Evolutionary conservation across 176 grass and related monocot species (phyloP), one percentile per base, ranked within the genome.

Genomic region (Oryza rufipogon): DNA sequence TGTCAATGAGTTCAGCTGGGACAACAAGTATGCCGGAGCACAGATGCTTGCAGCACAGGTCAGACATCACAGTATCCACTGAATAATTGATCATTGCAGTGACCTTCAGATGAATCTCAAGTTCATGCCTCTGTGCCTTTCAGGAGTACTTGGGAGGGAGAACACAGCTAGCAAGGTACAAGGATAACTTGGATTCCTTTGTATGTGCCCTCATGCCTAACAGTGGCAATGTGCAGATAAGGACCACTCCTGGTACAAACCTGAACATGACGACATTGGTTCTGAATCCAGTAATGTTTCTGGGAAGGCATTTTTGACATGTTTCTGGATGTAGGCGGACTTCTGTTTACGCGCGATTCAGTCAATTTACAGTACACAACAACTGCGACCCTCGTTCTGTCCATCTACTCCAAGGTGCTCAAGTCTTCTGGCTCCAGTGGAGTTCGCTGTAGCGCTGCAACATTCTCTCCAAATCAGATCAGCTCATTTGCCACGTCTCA

Each of bases 71-170:
- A 47, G 64, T 6, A 36, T 46, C 36, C 9, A 3, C 7, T 8
- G 6, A 12, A 51, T 10, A 4, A 9, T 9, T 17, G 4, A 10
- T 66, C 11, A 3, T 17, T 17, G 17, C 58, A 19, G 1, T 13
- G 45, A 58, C 2, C 1, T 64, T 71, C 23, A 36, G 2, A 10
- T 9, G 64, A 26, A 2, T 48, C 20, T 58, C 6, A n/a, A 38
- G 7, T 33, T 0, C 26, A 33, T 85, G 12, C 26, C 4, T 19
- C 26, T 47, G 44, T 42, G 11, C 42, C 14, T 48, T 77, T 86
- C 85, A 91, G 86, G 92, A 94, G 70, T 94, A 94, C 42, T 17
- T 94, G 25, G 47, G 13, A 61, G 92, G 92, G 23, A 89, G 73
- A 25, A 91, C 84, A 54, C 66, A 86, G 76, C 83, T 94, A 36